Percentiles rank a stretch among this genome's conserved stretches.
Evolutionary conservation across 2,329 filamentous ascomycete genomes (phyloP).

Genomic region (Fusarium albosuccineum): DNA sequence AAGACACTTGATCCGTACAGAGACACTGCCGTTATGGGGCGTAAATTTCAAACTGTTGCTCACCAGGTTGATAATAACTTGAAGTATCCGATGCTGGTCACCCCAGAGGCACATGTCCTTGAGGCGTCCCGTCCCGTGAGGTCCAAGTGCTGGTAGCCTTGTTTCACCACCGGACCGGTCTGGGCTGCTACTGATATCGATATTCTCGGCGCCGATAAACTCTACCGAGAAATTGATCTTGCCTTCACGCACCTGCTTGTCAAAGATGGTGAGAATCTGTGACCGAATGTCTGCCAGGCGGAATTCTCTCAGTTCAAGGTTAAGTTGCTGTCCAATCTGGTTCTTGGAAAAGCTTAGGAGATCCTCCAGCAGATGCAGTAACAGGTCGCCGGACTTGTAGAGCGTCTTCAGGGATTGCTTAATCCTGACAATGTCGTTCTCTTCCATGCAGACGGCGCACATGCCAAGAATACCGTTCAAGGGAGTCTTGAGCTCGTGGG

Average conservation of each 20-base stretch:
- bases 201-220: constrained; percentile 64
- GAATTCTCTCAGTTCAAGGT: constrained; percentile 87
- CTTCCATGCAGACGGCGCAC: constrained; percentile 93
- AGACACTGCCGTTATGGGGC: no score
- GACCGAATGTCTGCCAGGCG: constrained; percentile 84
- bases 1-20: no score
- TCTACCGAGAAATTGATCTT: constrained; percentile 79
- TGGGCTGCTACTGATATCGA: constrained; percentile 19
- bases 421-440: constrained; percentile 81
- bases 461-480: constrained; percentile 96
- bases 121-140: no score
- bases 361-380: constrained; percentile 89
- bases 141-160: no score
- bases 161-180: no score
- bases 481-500: constrained; percentile 88
- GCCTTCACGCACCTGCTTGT: constrained; percentile 87
- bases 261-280: constrained; percentile 88
- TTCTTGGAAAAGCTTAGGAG: constrained; percentile 95
- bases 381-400: constrained; percentile 79
- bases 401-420: constrained; percentile 88
- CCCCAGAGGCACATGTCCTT: no score
- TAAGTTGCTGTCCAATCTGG: constrained; percentile 87
- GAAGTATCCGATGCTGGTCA: no score
- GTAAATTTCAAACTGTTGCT: no score
- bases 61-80: no score